A percentile compares a stretch with the other conserved stretches of the same genome.
Conservation (phyloP, 2,329 filamentous ascomycete species). For the Aspergillus fijiensis region DNA sequence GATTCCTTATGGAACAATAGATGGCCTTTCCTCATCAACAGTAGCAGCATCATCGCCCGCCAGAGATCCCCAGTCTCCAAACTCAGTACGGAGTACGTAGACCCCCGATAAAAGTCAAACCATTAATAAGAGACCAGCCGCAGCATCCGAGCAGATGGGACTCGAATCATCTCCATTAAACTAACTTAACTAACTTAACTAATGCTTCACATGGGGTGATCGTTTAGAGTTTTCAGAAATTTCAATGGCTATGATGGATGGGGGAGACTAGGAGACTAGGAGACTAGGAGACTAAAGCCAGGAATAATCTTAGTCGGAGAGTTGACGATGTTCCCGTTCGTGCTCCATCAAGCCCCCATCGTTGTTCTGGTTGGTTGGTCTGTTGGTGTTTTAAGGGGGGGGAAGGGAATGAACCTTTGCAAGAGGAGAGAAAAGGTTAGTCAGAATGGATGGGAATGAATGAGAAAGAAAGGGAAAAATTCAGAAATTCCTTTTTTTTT, state of each 20-base stretch:
- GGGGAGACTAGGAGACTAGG: not conserved
- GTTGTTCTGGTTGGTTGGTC: not conserved
- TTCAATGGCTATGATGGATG: not conserved
- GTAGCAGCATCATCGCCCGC: not conserved
- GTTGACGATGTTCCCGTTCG: conserved; percentile 3
- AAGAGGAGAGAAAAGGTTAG: not conserved
- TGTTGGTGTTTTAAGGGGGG: not conserved
- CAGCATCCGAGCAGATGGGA: conserved; percentile 1
- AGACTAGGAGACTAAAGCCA: not conserved
- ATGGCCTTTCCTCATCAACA: not conserved
- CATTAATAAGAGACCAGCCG: not conserved
- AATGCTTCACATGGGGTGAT: not conserved
- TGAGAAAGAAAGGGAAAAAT: not conserved
- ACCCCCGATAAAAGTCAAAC: not conserved
- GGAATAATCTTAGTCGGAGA: not conserved
- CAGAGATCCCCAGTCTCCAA: not conserved
- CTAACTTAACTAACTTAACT: not conserved
- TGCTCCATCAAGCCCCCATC: conserved; percentile 2
- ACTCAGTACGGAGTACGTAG: not conserved
- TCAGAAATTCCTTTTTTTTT: not conserved
- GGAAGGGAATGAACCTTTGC: not conserved
- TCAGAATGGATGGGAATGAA: conserved; percentile 1
- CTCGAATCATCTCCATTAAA: not conserved
- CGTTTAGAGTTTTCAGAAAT: conserved; percentile 10
- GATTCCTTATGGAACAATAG: not conserved